Conservation (phyloP, 2,329 filamentous ascomycete genomes). For the Sporothrix curviconia region DNA sequence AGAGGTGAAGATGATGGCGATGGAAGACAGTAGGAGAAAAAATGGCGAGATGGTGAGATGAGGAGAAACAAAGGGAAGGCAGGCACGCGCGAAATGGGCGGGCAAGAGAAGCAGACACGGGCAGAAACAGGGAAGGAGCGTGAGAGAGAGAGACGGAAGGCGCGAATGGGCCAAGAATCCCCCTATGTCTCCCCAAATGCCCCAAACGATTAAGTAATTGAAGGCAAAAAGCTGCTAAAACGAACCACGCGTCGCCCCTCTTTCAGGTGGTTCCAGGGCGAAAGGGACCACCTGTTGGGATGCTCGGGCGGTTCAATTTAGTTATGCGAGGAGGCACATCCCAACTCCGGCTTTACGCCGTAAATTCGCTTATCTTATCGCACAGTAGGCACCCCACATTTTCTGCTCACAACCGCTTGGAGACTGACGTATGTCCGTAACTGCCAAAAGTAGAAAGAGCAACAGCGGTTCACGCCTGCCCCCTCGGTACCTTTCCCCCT, state of each 20-base stretch:
- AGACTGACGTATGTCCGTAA: not conserved
- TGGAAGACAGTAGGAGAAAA: slow-evolving; percentile 14
- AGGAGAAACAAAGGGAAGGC: not conserved
- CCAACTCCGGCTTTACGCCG: not conserved
- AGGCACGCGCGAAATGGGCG: not conserved
- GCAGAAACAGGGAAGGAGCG: slow-evolving; percentile 2
- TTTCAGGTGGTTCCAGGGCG: no score
- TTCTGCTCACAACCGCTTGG: no score
- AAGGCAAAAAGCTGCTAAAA: no score
- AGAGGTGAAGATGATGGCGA: not conserved
- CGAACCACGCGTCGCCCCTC: no score
- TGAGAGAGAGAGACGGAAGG: not conserved
- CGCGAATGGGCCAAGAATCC: not conserved
- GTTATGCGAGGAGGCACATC: no score
- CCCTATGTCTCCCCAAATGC: no score
- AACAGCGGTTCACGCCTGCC: not conserved
- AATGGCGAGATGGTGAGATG: slow-evolving; percentile 5
- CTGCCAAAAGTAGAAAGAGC: not conserved
- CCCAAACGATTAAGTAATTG: no score
- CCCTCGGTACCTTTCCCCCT: not conserved
- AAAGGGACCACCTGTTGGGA: no score
- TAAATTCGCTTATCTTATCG: slow-evolving; percentile 15
- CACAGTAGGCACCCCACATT: no score
- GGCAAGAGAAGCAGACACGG: not conserved
- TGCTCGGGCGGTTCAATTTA: no score